Evolutionary conservation across 2,329 filamentous ascomycete genomes (phyloP), one percentile per base, ranked within the genome.

Genomic region (Penicillium aurantiogriseum): DNA sequence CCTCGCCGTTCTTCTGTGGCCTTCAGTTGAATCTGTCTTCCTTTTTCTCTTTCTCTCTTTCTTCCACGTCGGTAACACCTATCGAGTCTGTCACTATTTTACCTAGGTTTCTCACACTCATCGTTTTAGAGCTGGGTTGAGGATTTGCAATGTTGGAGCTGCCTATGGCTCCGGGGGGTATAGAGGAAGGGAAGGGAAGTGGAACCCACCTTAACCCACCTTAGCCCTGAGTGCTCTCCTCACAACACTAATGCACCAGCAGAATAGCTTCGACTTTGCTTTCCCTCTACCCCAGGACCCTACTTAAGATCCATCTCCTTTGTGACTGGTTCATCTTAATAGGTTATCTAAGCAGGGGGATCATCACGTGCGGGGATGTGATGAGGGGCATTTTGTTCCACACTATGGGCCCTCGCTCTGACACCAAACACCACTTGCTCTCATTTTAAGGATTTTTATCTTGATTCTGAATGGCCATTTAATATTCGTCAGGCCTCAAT

Each of bases 301-400:
- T 19, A 11, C 21, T 25, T 2, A 23, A 11, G 13, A 39, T 33
- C 5, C n/a, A 35, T 23, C 39, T 36, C 23, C 8, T 39, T 29
- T 49, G 21, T 52, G 48, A 51, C 21, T 38, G 42, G 42, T 36
- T 42, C 19, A 46, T 42, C 17, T 35, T 15, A 29, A n/a, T 23
- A 5, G 15, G 31, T 55, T 53, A 63, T 52, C 52, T 60, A 58
- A 57, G 42, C 56, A 43, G 3, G 33, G 42, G 48, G 33, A 21
- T 23, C 17, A 8, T 39, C 64, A 65, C 64, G 63, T 66, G 64
- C 54, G 36, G 27, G n/a, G 19, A 13, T 39, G 38, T 44, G 50
- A 56, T 57, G 64, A 64, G 64, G 63, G 64, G 62, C 57, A 59
- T 56, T 51, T 51, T 51, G 36, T 48, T 60, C 55, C 52, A 55